phyloP scores from a whole-genome alignment of 164 flowering plant species.

The Kalanchoe fedtschenkoi region DNA sequence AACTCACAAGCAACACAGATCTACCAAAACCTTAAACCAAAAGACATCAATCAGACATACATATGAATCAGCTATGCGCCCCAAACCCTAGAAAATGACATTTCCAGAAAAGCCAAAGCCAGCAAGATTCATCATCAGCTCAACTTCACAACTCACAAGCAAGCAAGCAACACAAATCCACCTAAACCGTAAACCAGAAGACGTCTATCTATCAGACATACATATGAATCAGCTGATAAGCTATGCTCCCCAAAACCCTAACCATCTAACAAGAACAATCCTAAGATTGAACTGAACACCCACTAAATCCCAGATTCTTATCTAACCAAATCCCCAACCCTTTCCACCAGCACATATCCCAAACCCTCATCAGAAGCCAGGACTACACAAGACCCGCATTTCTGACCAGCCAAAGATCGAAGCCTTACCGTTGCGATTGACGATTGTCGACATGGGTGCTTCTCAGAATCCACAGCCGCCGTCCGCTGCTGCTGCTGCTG shows the following conservation, averaged over 20 bases:
- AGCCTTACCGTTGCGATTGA: neutral
- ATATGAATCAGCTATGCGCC: conserved; percentile 46
- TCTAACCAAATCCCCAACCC: too few relatives aligned
- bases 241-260: too few relatives aligned
- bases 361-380: neutral
- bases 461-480: neutral
- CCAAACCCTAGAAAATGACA: conserved; percentile 37
- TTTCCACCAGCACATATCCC: neutral
- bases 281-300: neutral
- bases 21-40: neutral
- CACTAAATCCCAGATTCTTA: neutral
- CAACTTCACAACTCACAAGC: too few relatives aligned
- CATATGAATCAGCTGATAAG: too few relatives aligned
- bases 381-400: neutral
- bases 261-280: neutral
- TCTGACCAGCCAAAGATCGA: neutral
- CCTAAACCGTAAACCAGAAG: too few relatives aligned
- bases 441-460: conserved; percentile 4
- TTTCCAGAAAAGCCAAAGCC: conserved; percentile 26
- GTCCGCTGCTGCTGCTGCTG: too few relatives aligned
- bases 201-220: too few relatives aligned
- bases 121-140: too few relatives aligned
- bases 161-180: too few relatives aligned
- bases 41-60: conserved; percentile 41
- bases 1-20: neutral